Conservation (phyloP, 2,329 filamentous ascomycete genomes). For the Malbranchea cinnamomea region DNA sequence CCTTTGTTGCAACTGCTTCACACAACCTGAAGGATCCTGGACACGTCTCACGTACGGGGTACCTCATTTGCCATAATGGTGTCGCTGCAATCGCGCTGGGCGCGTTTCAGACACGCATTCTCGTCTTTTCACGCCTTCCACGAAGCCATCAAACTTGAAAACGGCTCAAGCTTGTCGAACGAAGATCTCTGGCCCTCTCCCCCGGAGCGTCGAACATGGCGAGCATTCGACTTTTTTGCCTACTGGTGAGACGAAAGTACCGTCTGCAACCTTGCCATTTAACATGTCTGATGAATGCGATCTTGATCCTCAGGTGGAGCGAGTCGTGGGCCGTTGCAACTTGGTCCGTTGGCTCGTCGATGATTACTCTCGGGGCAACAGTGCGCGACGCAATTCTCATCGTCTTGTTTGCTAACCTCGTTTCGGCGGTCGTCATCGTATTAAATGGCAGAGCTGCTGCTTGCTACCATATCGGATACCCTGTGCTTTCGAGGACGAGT, state of each 20-base stretch:
- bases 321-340: constrained; percentile 14
- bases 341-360: constrained; percentile 12
- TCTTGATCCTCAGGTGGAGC: constrained; percentile 10
- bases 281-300: background rate
- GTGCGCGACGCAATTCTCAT: constrained; percentile 12
- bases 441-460: constrained; percentile 11
- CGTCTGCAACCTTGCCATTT: background rate
- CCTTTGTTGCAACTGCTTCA: too few relatives aligned
- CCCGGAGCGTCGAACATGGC: constrained; percentile 12
- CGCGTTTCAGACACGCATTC: constrained; percentile 7
- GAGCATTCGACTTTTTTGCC: constrained; percentile 12
- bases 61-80: too few relatives aligned
- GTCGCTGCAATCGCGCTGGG: constrained; percentile 6
- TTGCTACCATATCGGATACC: constrained; percentile 12
- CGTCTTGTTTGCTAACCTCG: constrained; percentile 12
- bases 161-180: constrained; percentile 12
- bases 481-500: constrained; percentile 10
- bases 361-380: constrained; percentile 12
- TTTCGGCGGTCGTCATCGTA: constrained; percentile 12
- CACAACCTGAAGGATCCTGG: too few relatives aligned
- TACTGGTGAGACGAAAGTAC: constrained; percentile 10
- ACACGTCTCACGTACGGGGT: too few relatives aligned
- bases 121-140: constrained; percentile 10
- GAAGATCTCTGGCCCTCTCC: constrained; percentile 13
- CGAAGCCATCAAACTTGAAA: constrained; percentile 8